Evolutionary conservation across 2,329 filamentous ascomycete species (phyloP), one percentile per base, ranked within the genome.

Genomic region (Alternaria solani): DNA sequence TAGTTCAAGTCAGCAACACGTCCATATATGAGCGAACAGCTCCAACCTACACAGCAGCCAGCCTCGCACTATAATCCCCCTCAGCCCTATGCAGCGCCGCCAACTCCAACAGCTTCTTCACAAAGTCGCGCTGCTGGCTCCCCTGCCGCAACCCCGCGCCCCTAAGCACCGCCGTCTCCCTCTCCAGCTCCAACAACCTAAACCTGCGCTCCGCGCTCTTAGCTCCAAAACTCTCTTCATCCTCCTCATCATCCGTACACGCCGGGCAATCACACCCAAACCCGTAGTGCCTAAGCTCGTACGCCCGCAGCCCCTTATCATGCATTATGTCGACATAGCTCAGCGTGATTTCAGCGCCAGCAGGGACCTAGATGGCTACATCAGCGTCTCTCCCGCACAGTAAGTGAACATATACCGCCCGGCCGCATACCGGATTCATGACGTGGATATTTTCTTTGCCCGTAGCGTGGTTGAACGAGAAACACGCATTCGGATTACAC

Each of bases 401-500:
- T 23, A 23, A 23, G 20, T 23, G 20, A 23, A 23, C 20, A 23
- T 23, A 23, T 23, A 23, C 20, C 20, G 20, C 20, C 20, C 20
- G 0, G 9, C 11, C 28, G 28, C 28, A 11, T 30, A 82, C 73
- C 26, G 77, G 71, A 5, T 69, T 66, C 51, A 76, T 76, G 1
- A 73, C 65, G 38, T 80, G 76, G 16, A 80, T 70, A 2, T 75
- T 76, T 51, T 76, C 69, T 48, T 66, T 70, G 5, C 63, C 51
- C 12, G 75, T 71, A 6, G 55, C 51, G 1, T 51, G 46, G 57
- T 79, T 79, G 78, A 76, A 79, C 18, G 59, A 64, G 51, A 77
- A 81, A 57, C 65, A 68, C 1, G 79, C 75, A 53, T 81, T 82
- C 1, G 80, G 78, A 30, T 68, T 74, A 67, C 80, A 82, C 18